phyloP scores from a whole-genome alignment of 2,329 filamentous ascomycete species.

The Leptographium lundbergii region DNA sequence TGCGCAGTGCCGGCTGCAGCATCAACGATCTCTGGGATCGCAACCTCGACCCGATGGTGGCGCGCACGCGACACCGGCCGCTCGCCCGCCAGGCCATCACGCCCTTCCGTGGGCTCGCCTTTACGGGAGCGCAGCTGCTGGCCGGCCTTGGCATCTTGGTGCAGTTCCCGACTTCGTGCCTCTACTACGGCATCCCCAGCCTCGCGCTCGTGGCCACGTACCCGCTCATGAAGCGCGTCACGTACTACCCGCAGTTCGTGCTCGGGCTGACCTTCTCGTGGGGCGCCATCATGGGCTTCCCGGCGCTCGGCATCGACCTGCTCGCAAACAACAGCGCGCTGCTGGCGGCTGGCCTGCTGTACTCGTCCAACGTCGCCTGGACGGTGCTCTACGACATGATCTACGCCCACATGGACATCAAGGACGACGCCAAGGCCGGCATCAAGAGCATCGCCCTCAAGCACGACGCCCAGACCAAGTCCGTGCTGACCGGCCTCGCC shows the following conservation, averaged over 20 bases:
- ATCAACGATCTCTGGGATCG: constrained; percentile 90
- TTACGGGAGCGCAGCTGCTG: constrained; percentile 62
- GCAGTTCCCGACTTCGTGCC: constrained; percentile 61
- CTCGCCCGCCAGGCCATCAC: constrained; percentile 69
- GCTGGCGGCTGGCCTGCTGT: constrained; percentile 55
- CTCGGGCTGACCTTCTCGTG: constrained; percentile 79
- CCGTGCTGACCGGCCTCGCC: constrained; percentile 59
- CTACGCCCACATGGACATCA: constrained; percentile 85
- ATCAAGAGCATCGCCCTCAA: constrained; percentile 81
- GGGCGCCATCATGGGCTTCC: constrained; percentile 82
- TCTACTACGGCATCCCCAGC: constrained; percentile 67
- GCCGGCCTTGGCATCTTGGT: constrained; percentile 61
- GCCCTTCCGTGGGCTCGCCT: constrained; percentile 58
- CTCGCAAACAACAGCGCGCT: constrained; percentile 49
- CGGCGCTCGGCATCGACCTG: constrained; percentile 68
- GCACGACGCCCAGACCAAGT: constrained; percentile 66
- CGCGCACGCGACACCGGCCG: constrained; percentile 63
- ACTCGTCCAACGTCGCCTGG: constrained; percentile 72
- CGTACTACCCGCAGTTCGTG: constrained; percentile 76
- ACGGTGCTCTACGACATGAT: constrained; percentile 87
- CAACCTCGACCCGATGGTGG: constrained; percentile 70
- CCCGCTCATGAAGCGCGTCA: constrained; percentile 73
- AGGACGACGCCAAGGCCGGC: constrained; percentile 72
- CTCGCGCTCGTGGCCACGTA: constrained; percentile 63
- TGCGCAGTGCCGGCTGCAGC: constrained; percentile 78